phyloP scores from a whole-genome alignment of 352 stramenopile species.

The Pythium sukuiense region DNA sequence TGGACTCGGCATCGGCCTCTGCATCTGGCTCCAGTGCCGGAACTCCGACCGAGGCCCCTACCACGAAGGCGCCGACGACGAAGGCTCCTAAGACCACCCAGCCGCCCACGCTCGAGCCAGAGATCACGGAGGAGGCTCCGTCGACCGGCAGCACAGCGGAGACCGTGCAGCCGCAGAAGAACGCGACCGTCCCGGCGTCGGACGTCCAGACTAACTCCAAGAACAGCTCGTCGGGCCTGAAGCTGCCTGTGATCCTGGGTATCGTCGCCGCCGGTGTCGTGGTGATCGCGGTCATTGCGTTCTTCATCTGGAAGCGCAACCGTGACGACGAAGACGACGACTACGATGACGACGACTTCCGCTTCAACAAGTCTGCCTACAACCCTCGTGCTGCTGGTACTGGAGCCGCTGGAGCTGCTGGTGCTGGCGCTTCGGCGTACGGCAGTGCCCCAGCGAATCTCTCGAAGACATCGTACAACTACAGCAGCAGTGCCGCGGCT shows the following conservation, averaged over 20 bases:
- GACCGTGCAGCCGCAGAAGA: not conserved
- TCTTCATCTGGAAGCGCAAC: constrained; percentile 1
- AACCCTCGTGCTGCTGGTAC: not conserved
- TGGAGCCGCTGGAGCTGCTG: not conserved
- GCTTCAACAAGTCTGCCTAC: constrained; percentile 4
- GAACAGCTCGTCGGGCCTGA: not conserved
- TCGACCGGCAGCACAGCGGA: not conserved
- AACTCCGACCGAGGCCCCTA: not conserved
- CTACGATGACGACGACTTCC: constrained; percentile 2
- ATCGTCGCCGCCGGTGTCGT: not conserved
- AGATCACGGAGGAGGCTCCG: not conserved
- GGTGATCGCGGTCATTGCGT: not conserved
- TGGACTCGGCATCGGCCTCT: not conserved
- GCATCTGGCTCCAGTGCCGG: not conserved
- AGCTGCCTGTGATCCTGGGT: not conserved
- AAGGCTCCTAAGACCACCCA: not conserved
- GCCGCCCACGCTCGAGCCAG: not conserved
- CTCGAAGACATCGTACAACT: not conserved
- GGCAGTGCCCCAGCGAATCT: not conserved
- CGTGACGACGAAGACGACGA: constrained; percentile 1
- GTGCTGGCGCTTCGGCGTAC: not conserved
- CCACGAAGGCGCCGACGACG: not conserved
- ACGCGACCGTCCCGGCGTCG: no score
- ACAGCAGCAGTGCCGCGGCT: not conserved
- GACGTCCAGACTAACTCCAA: not conserved